A percentile compares a stretch with the other conserved stretches of the same genome.
Conservation (phyloP, 148 eudicot genomes). For the Rhododendron simsii region DNA sequence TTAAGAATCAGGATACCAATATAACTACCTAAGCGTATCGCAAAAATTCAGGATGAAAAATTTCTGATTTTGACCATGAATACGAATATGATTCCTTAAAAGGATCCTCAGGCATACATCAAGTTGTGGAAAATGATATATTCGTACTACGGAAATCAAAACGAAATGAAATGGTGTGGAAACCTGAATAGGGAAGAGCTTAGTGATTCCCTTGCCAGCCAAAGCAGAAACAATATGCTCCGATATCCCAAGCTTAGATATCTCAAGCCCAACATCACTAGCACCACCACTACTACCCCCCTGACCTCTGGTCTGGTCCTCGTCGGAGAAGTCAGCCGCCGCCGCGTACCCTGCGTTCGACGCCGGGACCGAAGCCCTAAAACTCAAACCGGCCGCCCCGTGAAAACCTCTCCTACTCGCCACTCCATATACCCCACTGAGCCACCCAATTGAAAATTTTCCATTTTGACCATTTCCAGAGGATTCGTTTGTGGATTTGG, state of each 20-base stretch:
- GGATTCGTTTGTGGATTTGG: not conserved
- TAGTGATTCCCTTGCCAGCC: constrained; percentile 62
- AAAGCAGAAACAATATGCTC: constrained; percentile 50
- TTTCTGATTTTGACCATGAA: not conserved
- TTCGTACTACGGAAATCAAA: not conserved
- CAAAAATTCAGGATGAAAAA: not conserved
- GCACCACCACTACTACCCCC: not conserved
- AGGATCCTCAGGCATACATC: not conserved
- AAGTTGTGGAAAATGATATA: not conserved
- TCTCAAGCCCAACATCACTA: constrained; percentile 58
- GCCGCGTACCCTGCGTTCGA: constrained; percentile 36
- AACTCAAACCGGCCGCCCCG: constrained; percentile 13
- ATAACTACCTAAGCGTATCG: not conserved
- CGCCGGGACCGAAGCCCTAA: constrained; percentile 23
- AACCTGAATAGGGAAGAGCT: constrained; percentile 95
- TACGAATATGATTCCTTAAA: not conserved
- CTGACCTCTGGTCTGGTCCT: constrained; percentile 19
- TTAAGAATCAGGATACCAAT: not conserved
- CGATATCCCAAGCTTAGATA: constrained; percentile 67
- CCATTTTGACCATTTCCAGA: not conserved
- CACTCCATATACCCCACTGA: not conserved
- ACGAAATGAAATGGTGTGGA: not conserved
- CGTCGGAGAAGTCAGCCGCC: constrained; percentile 35
- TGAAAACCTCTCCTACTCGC: constrained; percentile 12
- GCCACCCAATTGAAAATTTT: not conserved